Conservation (phyloP, 176 grass and related monocot species). For the Aegilops umbellulata region DNA sequence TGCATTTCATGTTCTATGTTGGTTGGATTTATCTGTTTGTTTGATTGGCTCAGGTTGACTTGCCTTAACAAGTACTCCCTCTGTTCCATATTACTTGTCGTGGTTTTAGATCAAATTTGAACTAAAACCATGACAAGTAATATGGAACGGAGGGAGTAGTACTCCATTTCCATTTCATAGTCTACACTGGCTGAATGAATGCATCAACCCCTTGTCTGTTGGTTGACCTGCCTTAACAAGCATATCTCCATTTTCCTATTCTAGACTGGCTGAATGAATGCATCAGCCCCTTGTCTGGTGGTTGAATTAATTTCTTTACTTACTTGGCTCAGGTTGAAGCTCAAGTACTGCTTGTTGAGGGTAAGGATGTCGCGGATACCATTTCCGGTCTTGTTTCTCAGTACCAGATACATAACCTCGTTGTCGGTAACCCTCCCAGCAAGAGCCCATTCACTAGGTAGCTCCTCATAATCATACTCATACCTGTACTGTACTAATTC, state of each 20-base stretch:
- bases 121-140: no score
- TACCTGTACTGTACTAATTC: background rate
- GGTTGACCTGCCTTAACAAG: no score
- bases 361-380: conserved; percentile 19
- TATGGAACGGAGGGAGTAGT: no score
- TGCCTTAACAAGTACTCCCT: background rate
- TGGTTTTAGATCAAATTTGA: no score
- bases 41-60: background rate
- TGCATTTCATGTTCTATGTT: background rate
- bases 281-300: background rate
- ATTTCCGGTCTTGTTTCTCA: conserved; percentile 26
- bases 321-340: conserved; percentile 26
- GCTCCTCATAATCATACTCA: background rate
- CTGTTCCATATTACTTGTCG: no score
- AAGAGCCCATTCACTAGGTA: conserved; percentile 32
- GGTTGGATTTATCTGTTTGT: background rate
- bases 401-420: conserved; percentile 18
- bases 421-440: conserved; percentile 26
- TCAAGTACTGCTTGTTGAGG: conserved; percentile 32
- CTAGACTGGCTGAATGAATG: no score
- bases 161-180: no score
- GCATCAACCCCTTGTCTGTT: background rate
- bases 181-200: no score
- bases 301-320: background rate
- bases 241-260: no score